Evolutionary conservation across 164 flowering plant species (phyloP).

Genomic region (Brasenia schreberi): DNA sequence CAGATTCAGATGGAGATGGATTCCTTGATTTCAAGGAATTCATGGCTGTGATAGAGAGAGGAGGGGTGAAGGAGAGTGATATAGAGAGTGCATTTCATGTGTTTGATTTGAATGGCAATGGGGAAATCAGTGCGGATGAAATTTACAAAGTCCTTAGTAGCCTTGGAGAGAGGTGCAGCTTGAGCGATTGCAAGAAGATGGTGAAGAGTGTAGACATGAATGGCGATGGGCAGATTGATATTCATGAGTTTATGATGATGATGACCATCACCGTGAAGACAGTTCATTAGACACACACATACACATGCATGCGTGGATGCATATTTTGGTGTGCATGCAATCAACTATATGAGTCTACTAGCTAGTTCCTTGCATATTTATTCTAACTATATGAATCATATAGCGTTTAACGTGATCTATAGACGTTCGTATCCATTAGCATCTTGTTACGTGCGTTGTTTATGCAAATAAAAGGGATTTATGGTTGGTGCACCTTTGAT

Average conservation of each 20-base stretch:
- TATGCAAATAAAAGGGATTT: no score
- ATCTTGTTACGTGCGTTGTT: no score
- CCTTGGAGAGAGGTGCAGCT: slow-evolving; percentile 58
- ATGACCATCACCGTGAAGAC: slow-evolving; percentile 47
- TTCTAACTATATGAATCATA: no score
- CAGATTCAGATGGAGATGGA: slow-evolving; percentile 62
- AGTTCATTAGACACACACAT: neutral
- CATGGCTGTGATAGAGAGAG: slow-evolving; percentile 50
- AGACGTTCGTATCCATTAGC: no score
- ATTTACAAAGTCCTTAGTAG: slow-evolving; percentile 32
- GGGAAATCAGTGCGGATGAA: slow-evolving; percentile 66
- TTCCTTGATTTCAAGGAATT: slow-evolving; percentile 73
- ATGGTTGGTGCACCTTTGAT: no score
- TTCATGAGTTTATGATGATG: slow-evolving; percentile 66
- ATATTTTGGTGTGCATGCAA: neutral
- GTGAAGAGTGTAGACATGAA: slow-evolving; percentile 45
- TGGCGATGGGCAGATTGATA: slow-evolving; percentile 66
- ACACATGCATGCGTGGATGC: no score
- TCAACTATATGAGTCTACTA: neutral
- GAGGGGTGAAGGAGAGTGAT: slow-evolving; percentile 42
- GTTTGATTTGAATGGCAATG: slow-evolving; percentile 61
- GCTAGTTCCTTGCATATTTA: neutral
- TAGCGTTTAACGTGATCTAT: no score
- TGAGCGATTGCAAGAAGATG: slow-evolving; percentile 58
- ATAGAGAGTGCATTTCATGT: slow-evolving; percentile 47